A percentile compares a stretch with the other conserved stretches of the same genome.
These are phyloP conservation scores for Hysterangium stoloniferum DNA, from an alignment of 768 basidiomycete species.

Conservation along the genomic window DNA sequence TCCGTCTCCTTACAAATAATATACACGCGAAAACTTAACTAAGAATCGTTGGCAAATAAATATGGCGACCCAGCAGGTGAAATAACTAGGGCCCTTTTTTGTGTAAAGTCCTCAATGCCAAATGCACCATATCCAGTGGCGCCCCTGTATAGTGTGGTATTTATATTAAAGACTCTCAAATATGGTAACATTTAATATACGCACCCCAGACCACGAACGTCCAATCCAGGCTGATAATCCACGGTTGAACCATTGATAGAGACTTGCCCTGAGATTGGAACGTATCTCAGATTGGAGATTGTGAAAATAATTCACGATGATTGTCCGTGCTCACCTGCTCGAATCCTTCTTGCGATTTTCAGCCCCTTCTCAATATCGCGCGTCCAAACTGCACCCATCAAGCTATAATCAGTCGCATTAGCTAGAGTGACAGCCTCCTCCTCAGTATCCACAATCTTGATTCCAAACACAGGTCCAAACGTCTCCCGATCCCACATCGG, in stretches of 20 bases:
- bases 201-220: conserved; percentile 40
- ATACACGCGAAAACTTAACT: too few relatives aligned
- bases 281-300: too few relatives aligned
- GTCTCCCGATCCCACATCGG: conserved; percentile 49
- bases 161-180: too few relatives aligned
- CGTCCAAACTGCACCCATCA: conserved; percentile 48
- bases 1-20: too few relatives aligned
- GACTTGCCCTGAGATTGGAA: conserved; percentile 37
- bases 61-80: conserved; percentile 33
- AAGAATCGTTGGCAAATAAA: too few relatives aligned
- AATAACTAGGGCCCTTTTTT: conserved; percentile 33
- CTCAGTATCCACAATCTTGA: conserved; percentile 38
- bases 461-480: conserved; percentile 49
- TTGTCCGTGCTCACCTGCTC: conserved; percentile 37
- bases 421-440: conserved; percentile 50
- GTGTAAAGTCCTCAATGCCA: conserved; percentile 43
- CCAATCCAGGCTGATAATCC: conserved; percentile 32
- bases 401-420: conserved; percentile 45
- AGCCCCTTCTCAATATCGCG: conserved; percentile 34
- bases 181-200: conserved; percentile 16
- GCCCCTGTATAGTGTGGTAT: too few relatives aligned
- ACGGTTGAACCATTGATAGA: conserved; percentile 51
- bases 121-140: conserved; percentile 44
- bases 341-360: conserved; percentile 38
- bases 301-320: too few relatives aligned